phyloP scores from a whole-genome alignment of 371 early-diverging fungal species.

The Zancudomyces culisetae region DNA sequence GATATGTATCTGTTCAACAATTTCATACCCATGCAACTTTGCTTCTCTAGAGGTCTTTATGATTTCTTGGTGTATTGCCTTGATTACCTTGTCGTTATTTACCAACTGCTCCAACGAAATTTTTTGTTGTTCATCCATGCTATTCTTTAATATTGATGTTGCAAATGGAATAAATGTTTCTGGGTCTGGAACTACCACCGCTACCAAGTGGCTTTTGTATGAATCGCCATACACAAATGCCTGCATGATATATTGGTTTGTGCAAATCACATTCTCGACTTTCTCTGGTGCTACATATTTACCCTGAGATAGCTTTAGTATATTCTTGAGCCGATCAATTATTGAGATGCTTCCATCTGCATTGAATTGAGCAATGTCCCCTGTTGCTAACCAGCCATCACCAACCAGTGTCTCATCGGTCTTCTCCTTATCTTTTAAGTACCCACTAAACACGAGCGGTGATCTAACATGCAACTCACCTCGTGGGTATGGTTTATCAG shows the following conservation, averaged over 20 bases:
- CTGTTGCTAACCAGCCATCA: constrained; percentile 86
- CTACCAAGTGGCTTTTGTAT: constrained; percentile 53
- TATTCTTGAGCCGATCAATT: constrained; percentile 93
- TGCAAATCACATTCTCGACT: constrained; percentile 63
- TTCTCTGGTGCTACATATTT: constrained; percentile 98
- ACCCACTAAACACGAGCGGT: constrained; percentile 58
- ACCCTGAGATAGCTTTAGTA: constrained; percentile 93
- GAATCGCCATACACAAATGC: constrained; percentile 83
- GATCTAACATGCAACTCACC: constrained; percentile 91
- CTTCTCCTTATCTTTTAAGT: constrained; percentile 65
- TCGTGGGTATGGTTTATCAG: constrained; percentile 69
- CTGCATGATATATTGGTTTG: constrained; percentile 45
- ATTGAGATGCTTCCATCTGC: constrained; percentile 49
- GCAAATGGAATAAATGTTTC: constrained; percentile 25
- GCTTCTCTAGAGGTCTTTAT: not conserved
- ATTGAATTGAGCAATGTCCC: constrained; percentile 86
- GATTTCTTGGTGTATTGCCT: not conserved
- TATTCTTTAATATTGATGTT: constrained; percentile 10
- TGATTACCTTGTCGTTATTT: not conserved
- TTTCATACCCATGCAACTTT: constrained; percentile 36
- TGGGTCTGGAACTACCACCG: constrained; percentile 60
- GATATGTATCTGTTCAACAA: constrained; percentile 48
- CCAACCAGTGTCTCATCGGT: constrained; percentile 56
- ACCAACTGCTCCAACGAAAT: constrained; percentile 27
- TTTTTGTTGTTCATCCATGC: not conserved